Evolutionary conservation across 306 rosid species (phyloP).

Genomic region (Cucumis cinereus): DNA sequence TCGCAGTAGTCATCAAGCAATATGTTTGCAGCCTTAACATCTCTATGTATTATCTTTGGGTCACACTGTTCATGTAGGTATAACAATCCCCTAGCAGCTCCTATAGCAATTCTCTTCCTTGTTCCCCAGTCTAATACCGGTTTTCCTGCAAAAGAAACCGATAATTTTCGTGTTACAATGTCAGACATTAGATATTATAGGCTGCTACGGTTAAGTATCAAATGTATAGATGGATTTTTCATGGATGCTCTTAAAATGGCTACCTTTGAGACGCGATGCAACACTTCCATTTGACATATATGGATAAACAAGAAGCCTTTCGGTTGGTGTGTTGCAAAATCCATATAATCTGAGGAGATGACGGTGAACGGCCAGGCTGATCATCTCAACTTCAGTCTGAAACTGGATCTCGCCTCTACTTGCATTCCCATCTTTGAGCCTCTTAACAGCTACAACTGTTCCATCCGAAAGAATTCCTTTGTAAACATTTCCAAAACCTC

Average conservation of each 20-base stretch:
- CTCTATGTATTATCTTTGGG: conserved; percentile 89
- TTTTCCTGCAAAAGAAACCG: conserved; percentile 29
- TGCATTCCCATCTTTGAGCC: conserved; percentile 81
- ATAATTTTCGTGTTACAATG: background rate
- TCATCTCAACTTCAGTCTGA: conserved; percentile 98
- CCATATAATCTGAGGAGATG: conserved; percentile 78
- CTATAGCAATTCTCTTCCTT: conserved; percentile 77
- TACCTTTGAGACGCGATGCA: conserved; percentile 86
- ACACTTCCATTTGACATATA: conserved; percentile 94
- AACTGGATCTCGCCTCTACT: conserved; percentile 80
- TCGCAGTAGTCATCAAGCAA: conserved; percentile 88
- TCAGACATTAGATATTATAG: background rate
- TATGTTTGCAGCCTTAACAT: conserved; percentile 92
- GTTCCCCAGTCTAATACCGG: conserved; percentile 81
- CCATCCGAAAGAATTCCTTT: conserved; percentile 79
- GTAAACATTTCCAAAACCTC: conserved; percentile 92
- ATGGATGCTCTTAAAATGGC: background rate
- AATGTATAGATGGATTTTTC: background rate
- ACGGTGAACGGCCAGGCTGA: conserved; percentile 85
- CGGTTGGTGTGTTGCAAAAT: conserved; percentile 66
- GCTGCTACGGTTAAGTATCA: background rate
- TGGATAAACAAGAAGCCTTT: conserved; percentile 80
- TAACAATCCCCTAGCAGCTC: conserved; percentile 80
- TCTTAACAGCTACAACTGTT: conserved; percentile 71
- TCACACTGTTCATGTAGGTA: conserved; percentile 97